A percentile compares a stretch with the other conserved stretches of the same genome.
Conservation (phyloP, 2,329 filamentous ascomycete species). For the Colletotrichum lentis region DNA sequence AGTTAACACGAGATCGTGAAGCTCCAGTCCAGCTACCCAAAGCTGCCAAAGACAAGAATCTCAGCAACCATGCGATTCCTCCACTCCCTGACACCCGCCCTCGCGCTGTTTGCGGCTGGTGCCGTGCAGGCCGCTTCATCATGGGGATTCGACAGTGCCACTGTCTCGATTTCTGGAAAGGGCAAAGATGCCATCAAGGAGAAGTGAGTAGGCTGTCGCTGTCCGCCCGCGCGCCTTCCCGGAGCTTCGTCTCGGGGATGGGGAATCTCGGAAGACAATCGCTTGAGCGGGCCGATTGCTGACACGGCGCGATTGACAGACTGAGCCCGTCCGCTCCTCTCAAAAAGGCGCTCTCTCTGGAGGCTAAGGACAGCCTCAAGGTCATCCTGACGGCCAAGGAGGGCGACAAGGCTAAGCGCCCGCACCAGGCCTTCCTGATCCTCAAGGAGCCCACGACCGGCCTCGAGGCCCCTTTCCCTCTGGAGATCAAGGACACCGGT, state of each 20-base stretch:
- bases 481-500: conserved; percentile 85
- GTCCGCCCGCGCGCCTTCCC: conserved; percentile 32
- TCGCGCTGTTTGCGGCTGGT: conserved; percentile 59
- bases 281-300: conserved; percentile 17
- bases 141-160: conserved; percentile 80
- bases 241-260: conserved; percentile 18
- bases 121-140: conserved; percentile 63
- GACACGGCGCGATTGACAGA: conserved; percentile 50
- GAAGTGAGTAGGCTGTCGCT: conserved; percentile 61
- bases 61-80: conserved; percentile 53
- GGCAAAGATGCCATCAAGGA: conserved; percentile 70
- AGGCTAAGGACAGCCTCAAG: conserved; percentile 77
- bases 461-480: conserved; percentile 85
- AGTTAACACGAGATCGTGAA: conserved; percentile 29
- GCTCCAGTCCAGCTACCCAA: conserved; percentile 29
- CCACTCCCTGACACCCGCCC: conserved; percentile 50
- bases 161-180: conserved; percentile 71
- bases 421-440: conserved; percentile 93
- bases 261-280: conserved; percentile 37
- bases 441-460: conserved; percentile 76
- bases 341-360: conserved; percentile 70
- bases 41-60: conserved; percentile 37
- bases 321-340: conserved; percentile 68
- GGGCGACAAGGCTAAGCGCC: conserved; percentile 78
- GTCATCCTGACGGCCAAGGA: conserved; percentile 83